Base-by-base conservation (phyloP, 331 rosid species). In the Acacia concinna region DNA sequence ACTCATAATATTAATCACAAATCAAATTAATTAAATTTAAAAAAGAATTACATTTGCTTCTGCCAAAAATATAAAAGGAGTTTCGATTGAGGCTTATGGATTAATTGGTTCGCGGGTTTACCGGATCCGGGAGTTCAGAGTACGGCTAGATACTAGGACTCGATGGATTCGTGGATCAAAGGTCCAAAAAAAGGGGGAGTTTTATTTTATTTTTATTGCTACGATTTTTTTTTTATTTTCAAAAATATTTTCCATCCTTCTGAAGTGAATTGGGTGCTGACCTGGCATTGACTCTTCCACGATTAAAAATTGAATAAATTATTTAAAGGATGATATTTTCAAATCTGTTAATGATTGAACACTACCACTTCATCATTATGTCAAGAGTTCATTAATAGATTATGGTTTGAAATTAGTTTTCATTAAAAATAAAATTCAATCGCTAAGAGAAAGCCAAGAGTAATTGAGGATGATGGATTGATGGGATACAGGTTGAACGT, bases 401-500 rank as follows among this genome's bases (percentile, higher is more conserved):
- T 7, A 14, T 41, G 6, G 8, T 2, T 25, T 25, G 34, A 27
- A 28, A 7, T 69, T 28, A 14, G 12, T 68, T 41, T 8, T 10
- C 9, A 27, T 8, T 6, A 7, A 27, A 32, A 70, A 69, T 14
- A 46, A 47, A 28, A 40, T 57, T 21, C 0, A 73, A 8, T 23
- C 10, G 47, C 11, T 18, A 38, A 25, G 27, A 9, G 41, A 25
- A 25, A 75, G 18, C 5, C 18, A 13, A 3, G 38, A 20, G 31
- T 25, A n/a, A 30, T 18, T 4, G 21, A 73, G 18, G 27, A 49
- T 0, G 18, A 46, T 14, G 41, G 2, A n/a, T n/a, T n/a, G n/a
- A 40, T 21, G 69, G 75, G 69, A 65, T 65, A 81, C 74, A 54
- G 75, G 38, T 76, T 60, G 69, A 68, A 78, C 79, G 74, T 73